A percentile compares a stretch with the other conserved stretches of the same genome.
Conservation (phyloP, 768 basidiomycete genomes). For the Psilocybe subaeruginosa region DNA sequence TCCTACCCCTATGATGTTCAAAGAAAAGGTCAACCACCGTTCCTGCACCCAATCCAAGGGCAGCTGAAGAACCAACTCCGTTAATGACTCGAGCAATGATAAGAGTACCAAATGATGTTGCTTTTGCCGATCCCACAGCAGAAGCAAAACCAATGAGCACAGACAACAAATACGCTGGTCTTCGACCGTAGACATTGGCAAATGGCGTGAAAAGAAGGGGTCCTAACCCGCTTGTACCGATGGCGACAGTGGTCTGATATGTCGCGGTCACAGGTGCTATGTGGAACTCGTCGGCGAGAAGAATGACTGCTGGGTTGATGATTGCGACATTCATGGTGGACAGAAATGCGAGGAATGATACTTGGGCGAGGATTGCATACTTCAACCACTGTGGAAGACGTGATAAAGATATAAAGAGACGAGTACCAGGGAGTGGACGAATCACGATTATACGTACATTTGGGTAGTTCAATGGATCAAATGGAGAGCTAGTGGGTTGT, state of each 20-base stretch:
- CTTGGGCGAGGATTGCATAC: slow-evolving; percentile 33
- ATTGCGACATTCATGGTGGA: slow-evolving; percentile 41
- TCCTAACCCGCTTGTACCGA: slow-evolving; percentile 37
- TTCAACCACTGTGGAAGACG: slow-evolving; percentile 33
- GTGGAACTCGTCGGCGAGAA: slow-evolving; percentile 37
- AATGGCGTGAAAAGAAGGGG: slow-evolving; percentile 41
- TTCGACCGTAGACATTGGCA: slow-evolving; percentile 42
- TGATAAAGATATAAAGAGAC: slow-evolving; percentile 1
- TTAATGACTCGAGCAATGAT: slow-evolving; percentile 39
- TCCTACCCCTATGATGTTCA: slow-evolving; percentile 41
- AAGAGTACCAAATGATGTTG: slow-evolving; percentile 34
- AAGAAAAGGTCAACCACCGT: slow-evolving; percentile 41
- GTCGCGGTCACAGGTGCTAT: slow-evolving; percentile 39
- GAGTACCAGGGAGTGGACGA: neutral
- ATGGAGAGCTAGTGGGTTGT: slow-evolving; percentile 40
- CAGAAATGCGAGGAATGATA: slow-evolving; percentile 36
- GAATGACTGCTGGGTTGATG: slow-evolving; percentile 40
- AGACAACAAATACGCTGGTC: slow-evolving; percentile 38
- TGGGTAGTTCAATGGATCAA: slow-evolving; percentile 46
- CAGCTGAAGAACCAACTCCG: slow-evolving; percentile 37
- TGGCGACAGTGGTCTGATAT: slow-evolving; percentile 42
- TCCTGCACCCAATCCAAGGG: slow-evolving; percentile 39
- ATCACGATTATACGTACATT: slow-evolving; percentile 21
- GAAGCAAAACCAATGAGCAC: slow-evolving; percentile 37
- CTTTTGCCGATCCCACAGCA: slow-evolving; percentile 35